A percentile compares a stretch with the other conserved stretches of the same genome.
phyloP scores from a whole-genome alignment of 768 basidiomycete species.

The Kwoniella europaea region DNA sequence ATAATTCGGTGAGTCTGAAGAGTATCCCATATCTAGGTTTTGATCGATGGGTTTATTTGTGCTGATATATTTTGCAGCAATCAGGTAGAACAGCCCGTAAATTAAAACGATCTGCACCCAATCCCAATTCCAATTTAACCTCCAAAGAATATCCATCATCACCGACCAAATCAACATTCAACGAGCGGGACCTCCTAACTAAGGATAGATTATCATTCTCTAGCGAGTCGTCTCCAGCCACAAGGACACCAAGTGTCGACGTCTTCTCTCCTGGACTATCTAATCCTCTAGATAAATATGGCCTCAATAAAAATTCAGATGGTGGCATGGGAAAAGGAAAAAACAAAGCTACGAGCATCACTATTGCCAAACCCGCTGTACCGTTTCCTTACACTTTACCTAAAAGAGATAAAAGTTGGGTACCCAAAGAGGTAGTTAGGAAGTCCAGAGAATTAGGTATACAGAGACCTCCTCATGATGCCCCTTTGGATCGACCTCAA shows the following conservation, averaged over 20 bases:
- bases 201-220: conserved; percentile 1
- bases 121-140: background rate
- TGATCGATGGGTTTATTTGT: too few species aligned
- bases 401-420: conserved; percentile 4
- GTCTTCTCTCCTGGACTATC: background rate
- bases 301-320: background rate
- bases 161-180: background rate
- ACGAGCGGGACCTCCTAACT: background rate
- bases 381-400: conserved; percentile 13
- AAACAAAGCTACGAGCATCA: background rate
- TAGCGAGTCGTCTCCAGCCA: background rate
- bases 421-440: conserved; percentile 9
- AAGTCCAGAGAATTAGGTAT: conserved; percentile 13
- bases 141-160: background rate
- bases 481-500: background rate
- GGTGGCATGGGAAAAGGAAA: too few species aligned
- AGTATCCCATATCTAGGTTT: too few species aligned
- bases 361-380: conserved; percentile 13
- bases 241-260: background rate
- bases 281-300: background rate
- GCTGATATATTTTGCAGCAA: background rate
- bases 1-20: conserved; percentile 21
- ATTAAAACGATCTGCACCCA: conserved; percentile 3
- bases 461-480: background rate
- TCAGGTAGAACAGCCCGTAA: conserved; percentile 21